phyloP scores from a whole-genome alignment of 305 asterid genomes.

The Plantago lanceolata region DNA sequence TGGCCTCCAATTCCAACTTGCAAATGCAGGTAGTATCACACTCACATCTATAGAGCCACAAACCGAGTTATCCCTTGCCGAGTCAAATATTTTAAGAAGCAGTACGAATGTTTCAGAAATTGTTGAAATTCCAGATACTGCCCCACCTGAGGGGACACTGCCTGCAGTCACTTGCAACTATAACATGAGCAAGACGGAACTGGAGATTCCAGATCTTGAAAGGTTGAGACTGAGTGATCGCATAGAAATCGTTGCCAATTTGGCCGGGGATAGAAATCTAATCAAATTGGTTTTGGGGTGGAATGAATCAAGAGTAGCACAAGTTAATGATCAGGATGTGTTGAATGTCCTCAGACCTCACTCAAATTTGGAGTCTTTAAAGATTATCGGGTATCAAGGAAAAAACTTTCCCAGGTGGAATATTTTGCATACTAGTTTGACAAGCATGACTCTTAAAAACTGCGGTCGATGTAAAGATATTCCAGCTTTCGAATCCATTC shows the following conservation, averaged over 20 bases:
- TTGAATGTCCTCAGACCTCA: background rate
- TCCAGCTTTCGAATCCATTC: slow-evolving; percentile 4
- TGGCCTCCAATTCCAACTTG: slow-evolving; percentile 8
- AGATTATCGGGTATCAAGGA: background rate
- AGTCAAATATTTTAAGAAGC: slow-evolving; percentile 24
- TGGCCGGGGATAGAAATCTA: slow-evolving; percentile 10
- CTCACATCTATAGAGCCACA: background rate
- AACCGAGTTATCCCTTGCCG: slow-evolving; percentile 7
- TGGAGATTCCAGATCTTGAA: slow-evolving; percentile 25
- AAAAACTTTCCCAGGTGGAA: background rate
- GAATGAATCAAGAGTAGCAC: background rate
- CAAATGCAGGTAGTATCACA: background rate
- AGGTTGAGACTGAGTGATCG: slow-evolving; percentile 7
- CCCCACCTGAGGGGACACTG: background rate
- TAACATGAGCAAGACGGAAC: slow-evolving; percentile 27
- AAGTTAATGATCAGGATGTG: background rate
- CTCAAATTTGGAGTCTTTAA: background rate
- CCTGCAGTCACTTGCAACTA: slow-evolving; percentile 19
- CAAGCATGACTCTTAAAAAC: background rate
- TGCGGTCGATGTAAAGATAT: background rate
- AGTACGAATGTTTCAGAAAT: slow-evolving; percentile 11
- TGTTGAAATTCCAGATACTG: slow-evolving; percentile 1
- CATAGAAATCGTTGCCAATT: slow-evolving; percentile 18
- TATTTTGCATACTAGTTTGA: background rate
- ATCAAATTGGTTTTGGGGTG: slow-evolving; percentile 7